Evolutionary conservation across 2,329 filamentous ascomycete genomes (phyloP), one percentile per base, ranked within the genome.

Genomic region (Phaeomoniella chlamydospora): DNA sequence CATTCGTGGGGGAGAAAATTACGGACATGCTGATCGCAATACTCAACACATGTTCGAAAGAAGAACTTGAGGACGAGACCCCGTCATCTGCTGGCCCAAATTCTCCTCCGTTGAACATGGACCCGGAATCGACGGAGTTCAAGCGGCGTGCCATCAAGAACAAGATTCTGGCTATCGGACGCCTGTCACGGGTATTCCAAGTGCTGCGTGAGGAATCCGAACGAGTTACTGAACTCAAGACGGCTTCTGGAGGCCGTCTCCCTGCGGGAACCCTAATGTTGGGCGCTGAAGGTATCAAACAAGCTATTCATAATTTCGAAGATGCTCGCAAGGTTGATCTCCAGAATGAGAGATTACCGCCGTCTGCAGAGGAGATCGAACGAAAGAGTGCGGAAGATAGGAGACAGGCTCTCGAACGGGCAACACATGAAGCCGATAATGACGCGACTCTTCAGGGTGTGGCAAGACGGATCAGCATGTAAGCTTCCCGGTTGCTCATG

Each of bases 11-110:
- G 43, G 90, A 98, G 62, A 98, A 98, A 72, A 87, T 98, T 53
- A 96, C 90, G 13, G 90, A 98, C 53, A 98, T 98, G 90, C 76
- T 98, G 45, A 94, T 98, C 55, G 88, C 87, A 30, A 98, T 98
- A 52, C 69, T 98, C 48, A 94, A 92, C 67, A 96, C 85, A 13
- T 96, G 87, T 67, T 94, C 90, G n/a, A 93, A 98, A 62, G 90
- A 98, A 52, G 86, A 98, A 58, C 76, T 98, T 37, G 84, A 93
- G 55, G 82, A 88, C 43, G 87, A 94, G 37, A 80, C 81, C 3
- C 80, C 81, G 2, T 76, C 79, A 10, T 68, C 72, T 12, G 79
- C 77, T 4, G 81, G 75, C 4, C 80, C 84, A 1, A 59, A 72
- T 6, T 93, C 88, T 9, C 85, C 88, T 22, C 76, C 86, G 2